Conservation (phyloP, 345 rosid genomes). For the Eucalyptus regnans region DNA sequence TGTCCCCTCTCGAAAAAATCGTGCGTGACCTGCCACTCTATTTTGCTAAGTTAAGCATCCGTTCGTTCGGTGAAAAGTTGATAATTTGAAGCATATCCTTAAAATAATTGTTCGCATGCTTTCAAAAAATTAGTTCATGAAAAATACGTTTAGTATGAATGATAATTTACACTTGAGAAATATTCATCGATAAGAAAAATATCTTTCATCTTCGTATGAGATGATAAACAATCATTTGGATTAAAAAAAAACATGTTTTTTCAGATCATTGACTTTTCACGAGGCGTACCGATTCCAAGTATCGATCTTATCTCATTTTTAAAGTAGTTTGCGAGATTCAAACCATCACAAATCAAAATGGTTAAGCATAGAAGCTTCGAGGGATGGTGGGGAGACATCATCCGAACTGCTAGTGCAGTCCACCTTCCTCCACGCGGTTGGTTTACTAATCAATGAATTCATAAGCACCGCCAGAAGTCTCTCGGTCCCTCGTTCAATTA, state of each 20-base stretch:
- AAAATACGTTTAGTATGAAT: accelerated
- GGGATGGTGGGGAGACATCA: background rate
- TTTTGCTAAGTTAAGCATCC: background rate
- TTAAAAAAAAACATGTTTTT: background rate
- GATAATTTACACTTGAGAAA: background rate
- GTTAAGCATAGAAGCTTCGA: background rate
- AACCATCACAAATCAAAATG: background rate
- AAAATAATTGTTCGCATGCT: background rate
- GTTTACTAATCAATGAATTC: background rate
- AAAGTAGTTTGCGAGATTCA: background rate
- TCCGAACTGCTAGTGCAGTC: background rate
- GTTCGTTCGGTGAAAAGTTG: background rate
- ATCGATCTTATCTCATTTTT: background rate
- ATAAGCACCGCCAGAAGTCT: background rate
- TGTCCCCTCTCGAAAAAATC: background rate
- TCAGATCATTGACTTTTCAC: background rate
- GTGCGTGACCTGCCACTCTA: background rate
- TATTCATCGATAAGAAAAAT: background rate
- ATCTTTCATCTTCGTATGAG: background rate
- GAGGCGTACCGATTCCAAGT: background rate
- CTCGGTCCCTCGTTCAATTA: background rate
- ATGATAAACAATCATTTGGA: background rate
- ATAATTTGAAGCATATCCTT: background rate
- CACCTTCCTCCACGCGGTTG: background rate
- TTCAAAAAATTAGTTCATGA: accelerated